These are phyloP conservation scores for Mycena belliarum DNA, from an alignment of 768 basidiomycete species.

Conservation along the genomic window DNA sequence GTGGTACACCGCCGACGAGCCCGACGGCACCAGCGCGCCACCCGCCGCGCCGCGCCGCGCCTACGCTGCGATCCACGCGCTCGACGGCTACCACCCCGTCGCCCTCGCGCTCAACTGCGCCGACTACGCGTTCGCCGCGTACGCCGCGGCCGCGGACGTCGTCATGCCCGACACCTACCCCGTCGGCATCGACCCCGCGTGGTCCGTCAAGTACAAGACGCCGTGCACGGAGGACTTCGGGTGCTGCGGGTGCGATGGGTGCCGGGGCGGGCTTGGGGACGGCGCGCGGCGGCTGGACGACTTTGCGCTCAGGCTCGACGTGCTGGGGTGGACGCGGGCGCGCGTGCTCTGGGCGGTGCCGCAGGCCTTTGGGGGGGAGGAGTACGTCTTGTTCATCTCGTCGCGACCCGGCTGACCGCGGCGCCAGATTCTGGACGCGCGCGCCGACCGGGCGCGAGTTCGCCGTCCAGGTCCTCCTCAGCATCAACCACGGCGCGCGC, in stretches of 20 bases:
- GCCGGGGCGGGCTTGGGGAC: slow-evolving; percentile 53
- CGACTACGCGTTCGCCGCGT: slow-evolving; percentile 53
- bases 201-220: slow-evolving; percentile 46
- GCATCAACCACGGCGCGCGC: slow-evolving; percentile 52
- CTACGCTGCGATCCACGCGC: slow-evolving; percentile 46
- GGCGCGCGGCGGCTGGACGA: slow-evolving; percentile 49
- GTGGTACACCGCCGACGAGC: slow-evolving; percentile 23
- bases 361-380: slow-evolving; percentile 53
- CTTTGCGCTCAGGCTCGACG: slow-evolving; percentile 41
- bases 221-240: slow-evolving; percentile 50
- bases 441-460: slow-evolving; percentile 53
- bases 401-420: neutral
- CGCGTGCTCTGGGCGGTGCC: slow-evolving; percentile 59
- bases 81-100: slow-evolving; percentile 62
- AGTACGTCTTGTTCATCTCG: slow-evolving; percentile 14
- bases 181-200: slow-evolving; percentile 42
- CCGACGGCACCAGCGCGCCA: slow-evolving; percentile 35
- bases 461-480: slow-evolving; percentile 49
- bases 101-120: slow-evolving; percentile 50
- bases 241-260: slow-evolving; percentile 64
- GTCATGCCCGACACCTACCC: slow-evolving; percentile 52
- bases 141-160: slow-evolving; percentile 53
- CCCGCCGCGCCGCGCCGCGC: slow-evolving; percentile 42
- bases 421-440: slow-evolving; percentile 48
- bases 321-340: slow-evolving; percentile 47